Evolutionary conservation across 176 grass and related monocot species (phyloP).

Genomic region (Oryza glaberrima): DNA sequence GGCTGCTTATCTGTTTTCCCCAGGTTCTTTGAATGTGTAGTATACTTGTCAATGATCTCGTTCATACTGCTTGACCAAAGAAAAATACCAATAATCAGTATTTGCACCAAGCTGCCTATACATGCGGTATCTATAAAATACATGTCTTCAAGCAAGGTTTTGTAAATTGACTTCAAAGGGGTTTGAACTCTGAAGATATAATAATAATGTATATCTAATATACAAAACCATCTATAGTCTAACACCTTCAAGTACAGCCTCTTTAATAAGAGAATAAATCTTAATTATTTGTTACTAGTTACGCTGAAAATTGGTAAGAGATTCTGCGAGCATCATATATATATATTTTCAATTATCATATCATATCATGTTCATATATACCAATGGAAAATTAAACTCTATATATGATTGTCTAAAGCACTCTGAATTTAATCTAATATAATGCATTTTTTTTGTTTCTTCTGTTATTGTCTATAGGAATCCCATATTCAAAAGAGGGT

Average conservation of each 20-base stretch:
- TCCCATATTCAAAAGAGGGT: background rate
- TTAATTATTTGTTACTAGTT: background rate
- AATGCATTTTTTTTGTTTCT: background rate
- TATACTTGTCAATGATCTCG: conserved; percentile 72
- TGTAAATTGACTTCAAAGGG: background rate
- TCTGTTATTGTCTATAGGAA: no score
- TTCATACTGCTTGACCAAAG: conserved; percentile 69
- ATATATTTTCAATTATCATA: conserved; percentile 19
- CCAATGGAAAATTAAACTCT: background rate
- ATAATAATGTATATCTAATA: background rate
- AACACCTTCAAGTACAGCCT: background rate
- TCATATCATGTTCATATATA: background rate
- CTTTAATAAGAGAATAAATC: background rate
- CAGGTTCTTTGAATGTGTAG: conserved; percentile 69
- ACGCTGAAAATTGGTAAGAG: background rate
- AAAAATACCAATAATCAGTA: conserved; percentile 31
- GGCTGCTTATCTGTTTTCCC: conserved; percentile 55
- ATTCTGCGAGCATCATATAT: background rate
- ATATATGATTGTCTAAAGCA: background rate
- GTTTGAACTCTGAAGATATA: conserved; percentile 12
- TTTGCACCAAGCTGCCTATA: background rate
- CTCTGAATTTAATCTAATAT: background rate
- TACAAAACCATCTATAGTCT: background rate
- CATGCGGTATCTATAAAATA: background rate
- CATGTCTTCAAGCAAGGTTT: conserved; percentile 7